Evolutionary conservation across 768 basidiomycete genomes (phyloP).

Genomic region (Flagelloscypha sp.): DNA sequence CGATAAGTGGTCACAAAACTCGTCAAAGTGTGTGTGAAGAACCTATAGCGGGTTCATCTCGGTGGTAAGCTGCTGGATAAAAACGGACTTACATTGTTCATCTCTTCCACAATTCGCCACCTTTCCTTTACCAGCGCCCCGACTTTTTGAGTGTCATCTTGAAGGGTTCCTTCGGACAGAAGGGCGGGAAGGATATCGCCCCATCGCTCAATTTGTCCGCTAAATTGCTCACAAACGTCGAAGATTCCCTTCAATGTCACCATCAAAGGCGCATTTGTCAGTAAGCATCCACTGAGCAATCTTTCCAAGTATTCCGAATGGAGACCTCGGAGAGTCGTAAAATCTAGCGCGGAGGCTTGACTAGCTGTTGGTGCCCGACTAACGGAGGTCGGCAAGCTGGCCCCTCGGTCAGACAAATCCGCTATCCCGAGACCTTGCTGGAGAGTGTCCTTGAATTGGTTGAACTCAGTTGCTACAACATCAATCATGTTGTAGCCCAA

Average conservation of each 20-base stretch:
- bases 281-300: constrained; percentile 68
- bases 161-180: constrained; percentile 71
- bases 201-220: constrained; percentile 87
- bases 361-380: constrained; percentile 19
- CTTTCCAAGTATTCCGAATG: constrained; percentile 78
- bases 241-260: constrained; percentile 62
- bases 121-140: constrained; percentile 71
- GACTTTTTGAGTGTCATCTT: constrained; percentile 47
- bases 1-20: constrained; percentile 77
- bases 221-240: constrained; percentile 79
- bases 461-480: constrained; percentile 80
- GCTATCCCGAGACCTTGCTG: constrained; percentile 11
- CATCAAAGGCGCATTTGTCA: constrained; percentile 58
- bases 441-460: constrained; percentile 45
- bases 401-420: constrained; percentile 3
- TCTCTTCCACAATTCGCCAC: constrained; percentile 58
- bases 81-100: constrained; percentile 56
- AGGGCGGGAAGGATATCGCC: constrained; percentile 83
- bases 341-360: constrained; percentile 53
- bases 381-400: constrained; percentile 15
- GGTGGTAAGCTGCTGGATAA: neutral
- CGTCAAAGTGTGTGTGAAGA: constrained; percentile 55
- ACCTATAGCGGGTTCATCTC: constrained; percentile 33
- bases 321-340: constrained; percentile 75
- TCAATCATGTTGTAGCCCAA: constrained; percentile 85